Conservation (phyloP, 805 yeast species). For the Debaryomyces tyrocola region DNA sequence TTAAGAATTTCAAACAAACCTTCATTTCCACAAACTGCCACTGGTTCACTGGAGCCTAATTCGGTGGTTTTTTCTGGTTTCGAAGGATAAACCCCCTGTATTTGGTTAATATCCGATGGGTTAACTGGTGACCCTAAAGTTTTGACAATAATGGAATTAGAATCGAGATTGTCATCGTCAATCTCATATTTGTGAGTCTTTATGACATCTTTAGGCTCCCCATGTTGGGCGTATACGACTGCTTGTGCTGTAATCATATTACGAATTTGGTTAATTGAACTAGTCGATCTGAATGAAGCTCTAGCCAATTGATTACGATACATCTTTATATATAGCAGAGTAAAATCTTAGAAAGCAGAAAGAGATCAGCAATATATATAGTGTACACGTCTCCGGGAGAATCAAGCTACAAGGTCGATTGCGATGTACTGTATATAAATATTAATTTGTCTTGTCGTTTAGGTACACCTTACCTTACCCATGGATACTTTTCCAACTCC, state of each 20-base stretch:
- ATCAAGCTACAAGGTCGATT: too few relatives aligned
- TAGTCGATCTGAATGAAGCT: background rate
- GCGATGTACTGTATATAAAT: too few relatives aligned
- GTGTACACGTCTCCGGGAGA: too few relatives aligned
- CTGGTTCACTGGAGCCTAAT: constrained; percentile 60
- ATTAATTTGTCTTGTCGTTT: too few relatives aligned
- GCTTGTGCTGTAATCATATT: constrained; percentile 59
- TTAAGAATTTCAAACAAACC: constrained; percentile 86
- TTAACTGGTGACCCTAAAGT: constrained; percentile 43
- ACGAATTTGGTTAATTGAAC: constrained; percentile 12
- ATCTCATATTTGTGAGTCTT: constrained; percentile 52
- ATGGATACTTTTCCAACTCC: too few relatives aligned
- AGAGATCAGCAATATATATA: too few relatives aligned
- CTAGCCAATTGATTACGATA: background rate
- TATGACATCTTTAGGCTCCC: constrained; percentile 60
- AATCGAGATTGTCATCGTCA: constrained; percentile 43
- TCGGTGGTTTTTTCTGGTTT: constrained; percentile 50
- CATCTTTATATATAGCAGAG: background rate
- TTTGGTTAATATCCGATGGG: constrained; percentile 47
- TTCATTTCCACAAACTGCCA: constrained; percentile 91
- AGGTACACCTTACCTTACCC: too few relatives aligned
- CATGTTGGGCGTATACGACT: constrained; percentile 65
- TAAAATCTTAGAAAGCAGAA: too few relatives aligned
- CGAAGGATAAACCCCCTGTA: constrained; percentile 47
- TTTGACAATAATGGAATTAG: constrained; percentile 33